Conservation (phyloP, 164 flowering plant genomes). For the Macadamia integrifolia region DNA sequence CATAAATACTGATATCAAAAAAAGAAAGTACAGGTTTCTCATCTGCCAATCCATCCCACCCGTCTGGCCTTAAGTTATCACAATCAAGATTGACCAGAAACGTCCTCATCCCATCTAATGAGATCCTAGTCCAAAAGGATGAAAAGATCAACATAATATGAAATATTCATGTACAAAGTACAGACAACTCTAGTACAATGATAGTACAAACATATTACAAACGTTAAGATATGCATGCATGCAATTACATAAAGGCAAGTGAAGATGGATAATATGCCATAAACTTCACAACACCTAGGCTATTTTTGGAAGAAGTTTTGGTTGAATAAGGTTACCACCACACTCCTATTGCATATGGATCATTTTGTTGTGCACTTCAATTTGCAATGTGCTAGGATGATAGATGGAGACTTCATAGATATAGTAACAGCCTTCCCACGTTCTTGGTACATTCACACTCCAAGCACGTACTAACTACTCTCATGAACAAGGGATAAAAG, state of each 20-base stretch:
- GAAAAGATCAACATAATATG: too few species aligned
- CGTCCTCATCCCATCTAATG: conserved; percentile 67
- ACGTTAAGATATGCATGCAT: too few species aligned
- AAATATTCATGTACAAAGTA: too few species aligned
- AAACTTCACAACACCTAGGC: too few species aligned
- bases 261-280: too few species aligned
- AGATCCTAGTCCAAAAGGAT: conserved; percentile 41
- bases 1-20: conserved; percentile 87
- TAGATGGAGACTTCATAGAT: too few species aligned
- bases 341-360: conserved; percentile 98
- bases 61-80: conserved; percentile 62
- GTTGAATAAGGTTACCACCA: conserved; percentile 18
- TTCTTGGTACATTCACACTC: conserved; percentile 56
- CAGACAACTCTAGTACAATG: too few species aligned
- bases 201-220: too few species aligned
- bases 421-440: conserved; percentile 44
- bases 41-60: conserved; percentile 71
- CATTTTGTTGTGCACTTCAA: conserved; percentile 74
- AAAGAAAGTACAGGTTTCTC: conserved; percentile 67
- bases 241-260: too few species aligned
- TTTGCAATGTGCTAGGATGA: conserved; percentile 63
- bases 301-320: too few species aligned
- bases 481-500: neutral
- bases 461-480: conserved; percentile 66
- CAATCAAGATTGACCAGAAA: conserved; percentile 62